These are phyloP conservation scores for Lactarius sp. DNA, from an alignment of 768 basidiomycete species.

Conservation along the genomic window DNA sequence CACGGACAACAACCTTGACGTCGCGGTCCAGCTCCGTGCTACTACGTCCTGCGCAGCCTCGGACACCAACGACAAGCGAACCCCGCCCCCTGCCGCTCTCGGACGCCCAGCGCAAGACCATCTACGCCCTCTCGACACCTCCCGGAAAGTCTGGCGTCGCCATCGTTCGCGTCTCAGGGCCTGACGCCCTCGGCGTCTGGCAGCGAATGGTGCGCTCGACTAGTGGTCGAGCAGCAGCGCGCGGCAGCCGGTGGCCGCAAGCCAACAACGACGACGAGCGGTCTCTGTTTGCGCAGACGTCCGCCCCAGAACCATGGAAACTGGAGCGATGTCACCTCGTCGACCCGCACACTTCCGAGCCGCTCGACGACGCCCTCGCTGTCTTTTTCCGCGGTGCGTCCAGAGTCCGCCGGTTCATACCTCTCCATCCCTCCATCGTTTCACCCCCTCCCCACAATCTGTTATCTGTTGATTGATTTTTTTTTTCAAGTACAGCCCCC, in stretches of 20 bases:
- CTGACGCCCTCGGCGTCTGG: slow-evolving; percentile 62
- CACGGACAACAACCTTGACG: background rate
- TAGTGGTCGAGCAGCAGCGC: background rate
- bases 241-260: slow-evolving; percentile 1
- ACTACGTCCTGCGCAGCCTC: background rate
- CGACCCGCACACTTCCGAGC: slow-evolving; percentile 53
- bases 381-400: slow-evolving; percentile 73
- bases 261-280: slow-evolving; percentile 22
- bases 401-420: background rate
- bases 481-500: slow-evolving; percentile 44
- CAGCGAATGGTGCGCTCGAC: slow-evolving; percentile 46
- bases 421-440: background rate
- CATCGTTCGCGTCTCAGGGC: slow-evolving; percentile 79
- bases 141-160: slow-evolving; percentile 82
- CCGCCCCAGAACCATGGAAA: slow-evolving; percentile 54
- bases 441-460: background rate
- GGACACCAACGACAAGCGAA: background rate
- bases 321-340: slow-evolving; percentile 67
- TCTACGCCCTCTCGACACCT: slow-evolving; percentile 85
- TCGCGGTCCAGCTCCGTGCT: background rate
- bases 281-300: background rate
- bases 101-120: slow-evolving; percentile 61
- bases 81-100: slow-evolving; percentile 31
- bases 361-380: slow-evolving; percentile 74
- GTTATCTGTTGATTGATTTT: too few species aligned